Evolutionary conservation across 2,329 filamentous ascomycete species (phyloP).

Genomic region (Zopfia rhizophila): DNA sequence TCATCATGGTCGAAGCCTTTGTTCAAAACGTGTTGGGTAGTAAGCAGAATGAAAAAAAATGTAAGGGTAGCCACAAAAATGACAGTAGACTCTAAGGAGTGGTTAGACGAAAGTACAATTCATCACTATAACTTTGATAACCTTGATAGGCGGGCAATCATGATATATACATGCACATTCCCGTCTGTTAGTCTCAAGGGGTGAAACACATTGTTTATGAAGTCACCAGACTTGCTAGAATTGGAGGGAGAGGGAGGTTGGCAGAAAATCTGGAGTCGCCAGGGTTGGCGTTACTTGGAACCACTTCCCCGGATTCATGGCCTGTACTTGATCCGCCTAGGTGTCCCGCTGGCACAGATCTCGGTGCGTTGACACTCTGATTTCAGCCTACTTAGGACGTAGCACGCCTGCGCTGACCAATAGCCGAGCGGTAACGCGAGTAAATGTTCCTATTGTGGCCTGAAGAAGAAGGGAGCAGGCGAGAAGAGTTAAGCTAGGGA

Average conservation of each 20-base stretch:
- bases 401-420: conserved; percentile 34
- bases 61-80: conserved; percentile 2
- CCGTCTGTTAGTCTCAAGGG: conserved; percentile 38
- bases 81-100: conserved; percentile 1
- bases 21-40: conserved; percentile 14
- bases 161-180: conserved; percentile 47
- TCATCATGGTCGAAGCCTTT: conserved; percentile 23
- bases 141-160: conserved; percentile 34
- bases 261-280: conserved; percentile 32
- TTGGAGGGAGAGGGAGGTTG: conserved; percentile 35
- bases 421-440: conserved; percentile 25
- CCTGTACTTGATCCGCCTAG: conserved; percentile 28
- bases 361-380: conserved; percentile 34
- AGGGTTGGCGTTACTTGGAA: conserved; percentile 44
- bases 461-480: conserved; percentile 33
- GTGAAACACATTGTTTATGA: conserved; percentile 49
- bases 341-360: conserved; percentile 26
- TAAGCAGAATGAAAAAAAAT: not conserved
- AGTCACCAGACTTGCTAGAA: conserved; percentile 27
- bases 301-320: conserved; percentile 40
- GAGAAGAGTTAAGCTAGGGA: conserved; percentile 46
- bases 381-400: conserved; percentile 14
- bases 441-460: conserved; percentile 33
- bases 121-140: conserved; percentile 38
- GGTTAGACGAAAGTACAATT: conserved; percentile 15